Percentiles rank a stretch among this genome's conserved stretches.
These are phyloP conservation scores for Beauveria sp. DNA, from an alignment of 2,329 filamentous ascomycete genomes.

Conservation along the genomic window DNA sequence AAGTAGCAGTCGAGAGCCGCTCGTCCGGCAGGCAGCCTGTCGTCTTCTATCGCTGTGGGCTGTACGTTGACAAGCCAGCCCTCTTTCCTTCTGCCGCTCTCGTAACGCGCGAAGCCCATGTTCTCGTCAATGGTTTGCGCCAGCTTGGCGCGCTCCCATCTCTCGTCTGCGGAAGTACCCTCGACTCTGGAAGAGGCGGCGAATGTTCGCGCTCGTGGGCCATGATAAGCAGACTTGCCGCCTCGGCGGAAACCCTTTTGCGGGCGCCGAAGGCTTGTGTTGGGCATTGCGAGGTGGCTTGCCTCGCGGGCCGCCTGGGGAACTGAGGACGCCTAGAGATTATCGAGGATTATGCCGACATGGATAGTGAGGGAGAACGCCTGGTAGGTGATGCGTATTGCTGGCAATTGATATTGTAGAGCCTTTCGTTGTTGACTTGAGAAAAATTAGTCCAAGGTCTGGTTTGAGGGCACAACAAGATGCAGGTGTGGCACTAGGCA, in stretches of 20 bases:
- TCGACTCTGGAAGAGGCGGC: constrained; percentile 72
- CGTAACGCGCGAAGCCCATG: constrained; percentile 90
- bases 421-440: neutral
- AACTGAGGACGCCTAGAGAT: neutral
- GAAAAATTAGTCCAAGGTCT: neutral
- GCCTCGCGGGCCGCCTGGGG: constrained; percentile 6
- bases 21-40: constrained; percentile 73
- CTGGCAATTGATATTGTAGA: neutral
- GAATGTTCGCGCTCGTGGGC: constrained; percentile 63
- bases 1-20: constrained; percentile 97
- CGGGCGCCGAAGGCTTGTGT: constrained; percentile 51
- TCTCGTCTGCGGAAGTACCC: constrained; percentile 86
- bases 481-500: neutral
- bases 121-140: constrained; percentile 87
- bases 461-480: neutral
- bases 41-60: constrained; percentile 78
- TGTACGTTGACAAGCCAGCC: constrained; percentile 97
- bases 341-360: constrained; percentile 2
- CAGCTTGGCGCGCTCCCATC: constrained; percentile 74
- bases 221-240: constrained; percentile 64
- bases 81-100: constrained; percentile 70
- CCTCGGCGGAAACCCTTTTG: constrained; percentile 61
- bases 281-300: constrained; percentile 41
- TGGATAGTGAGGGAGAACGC: constrained; percentile 2
- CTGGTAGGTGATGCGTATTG: neutral